Percentiles rank a stretch among this genome's conserved stretches.
These are phyloP conservation scores for Trichoderma brevicompactum DNA, from an alignment of 2,329 filamentous ascomycete genomes.

Conservation along the genomic window DNA sequence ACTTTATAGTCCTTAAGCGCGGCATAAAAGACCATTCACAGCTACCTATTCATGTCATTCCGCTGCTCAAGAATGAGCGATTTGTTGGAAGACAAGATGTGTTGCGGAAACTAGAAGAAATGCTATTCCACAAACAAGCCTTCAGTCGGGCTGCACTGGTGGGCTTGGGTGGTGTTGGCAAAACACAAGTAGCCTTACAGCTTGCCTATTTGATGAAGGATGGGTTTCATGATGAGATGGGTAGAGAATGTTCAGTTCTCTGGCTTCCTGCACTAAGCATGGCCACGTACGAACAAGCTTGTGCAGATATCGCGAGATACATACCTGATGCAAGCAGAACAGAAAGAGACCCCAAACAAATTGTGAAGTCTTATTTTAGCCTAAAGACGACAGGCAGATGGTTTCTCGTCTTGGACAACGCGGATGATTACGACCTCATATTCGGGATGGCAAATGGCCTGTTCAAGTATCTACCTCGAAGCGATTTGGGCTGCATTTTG, in stretches of 20 bases:
- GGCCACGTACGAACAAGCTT: slow-evolving; percentile 45
- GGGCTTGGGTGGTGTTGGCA: slow-evolving; percentile 47
- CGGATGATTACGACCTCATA: slow-evolving; percentile 43
- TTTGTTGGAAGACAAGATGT: slow-evolving; percentile 35
- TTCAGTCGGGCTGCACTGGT: slow-evolving; percentile 39
- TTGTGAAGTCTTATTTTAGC: slow-evolving; percentile 52
- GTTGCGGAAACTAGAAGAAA: slow-evolving; percentile 30
- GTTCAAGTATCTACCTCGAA: slow-evolving; percentile 39
- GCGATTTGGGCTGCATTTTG: slow-evolving; percentile 38
- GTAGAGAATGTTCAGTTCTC: slow-evolving; percentile 45
- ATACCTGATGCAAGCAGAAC: slow-evolving; percentile 38
- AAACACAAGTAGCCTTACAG: slow-evolving; percentile 46
- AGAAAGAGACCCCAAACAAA: slow-evolving; percentile 59
- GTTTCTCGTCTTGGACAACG: slow-evolving; percentile 40
- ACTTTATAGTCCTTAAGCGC: neutral
- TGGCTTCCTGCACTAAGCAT: slow-evolving; percentile 48
- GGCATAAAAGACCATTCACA: neutral
- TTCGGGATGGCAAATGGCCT: slow-evolving; percentile 33
- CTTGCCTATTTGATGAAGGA: slow-evolving; percentile 46
- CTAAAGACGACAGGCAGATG: slow-evolving; percentile 35
- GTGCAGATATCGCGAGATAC: slow-evolving; percentile 38
- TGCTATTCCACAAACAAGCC: slow-evolving; percentile 26
- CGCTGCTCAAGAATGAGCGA: slow-evolving; percentile 30
- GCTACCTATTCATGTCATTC: slow-evolving; percentile 19
- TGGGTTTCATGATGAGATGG: slow-evolving; percentile 40